phyloP scores from a whole-genome alignment of 106 monocot species.

The Triglochin maritima region DNA sequence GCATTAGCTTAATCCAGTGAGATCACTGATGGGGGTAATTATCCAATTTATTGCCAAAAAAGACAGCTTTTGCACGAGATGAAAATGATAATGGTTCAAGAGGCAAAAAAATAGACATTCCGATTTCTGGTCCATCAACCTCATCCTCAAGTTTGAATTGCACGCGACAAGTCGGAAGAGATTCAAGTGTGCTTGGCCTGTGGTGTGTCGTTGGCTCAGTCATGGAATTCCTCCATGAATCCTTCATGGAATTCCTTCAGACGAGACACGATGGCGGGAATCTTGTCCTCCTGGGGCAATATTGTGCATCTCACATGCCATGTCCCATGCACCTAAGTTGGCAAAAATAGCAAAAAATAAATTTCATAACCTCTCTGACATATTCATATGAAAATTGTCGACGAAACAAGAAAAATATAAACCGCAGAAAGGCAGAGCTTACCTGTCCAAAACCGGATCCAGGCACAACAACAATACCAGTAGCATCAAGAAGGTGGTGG shows the following conservation, averaged over 20 bases:
- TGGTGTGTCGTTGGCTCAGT: constrained; percentile 16
- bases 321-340: constrained; percentile 72
- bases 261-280: constrained; percentile 71
- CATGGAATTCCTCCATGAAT: constrained; percentile 62
- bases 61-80: background rate
- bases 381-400: too few relatives aligned
- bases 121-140: background rate
- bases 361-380: background rate
- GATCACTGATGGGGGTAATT: background rate
- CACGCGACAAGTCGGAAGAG: background rate
- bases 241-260: constrained; percentile 75
- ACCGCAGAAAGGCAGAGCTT: background rate
- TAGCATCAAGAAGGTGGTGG: constrained; percentile 55
- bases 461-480: constrained; percentile 86
- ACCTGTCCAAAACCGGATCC: constrained; percentile 97
- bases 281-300: constrained; percentile 95
- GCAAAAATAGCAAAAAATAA: background rate
- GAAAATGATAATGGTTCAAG: background rate
- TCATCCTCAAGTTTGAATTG: background rate
- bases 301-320: constrained; percentile 97
- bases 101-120: background rate
- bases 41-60: background rate
- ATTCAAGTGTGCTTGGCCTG: background rate
- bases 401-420: too few relatives aligned
- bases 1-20: too few relatives aligned